phyloP scores from a whole-genome alignment of 1,284 basidiomycete species.

The Fistulinella staudtii region DNA sequence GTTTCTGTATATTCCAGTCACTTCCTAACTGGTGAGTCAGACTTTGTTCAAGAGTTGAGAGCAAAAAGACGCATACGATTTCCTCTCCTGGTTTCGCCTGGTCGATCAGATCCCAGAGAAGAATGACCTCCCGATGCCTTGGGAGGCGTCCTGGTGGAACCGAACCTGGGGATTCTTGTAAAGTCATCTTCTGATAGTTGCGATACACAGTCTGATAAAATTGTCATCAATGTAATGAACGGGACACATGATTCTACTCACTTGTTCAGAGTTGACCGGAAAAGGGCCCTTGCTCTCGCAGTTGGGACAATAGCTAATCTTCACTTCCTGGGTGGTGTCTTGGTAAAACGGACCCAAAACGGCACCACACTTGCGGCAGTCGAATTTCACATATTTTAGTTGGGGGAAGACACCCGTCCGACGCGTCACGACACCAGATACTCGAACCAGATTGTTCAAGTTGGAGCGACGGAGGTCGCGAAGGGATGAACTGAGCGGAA shows the following conservation, averaged over 20 bases:
- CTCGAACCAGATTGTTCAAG: conserved; percentile 93
- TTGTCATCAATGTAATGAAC: neutral
- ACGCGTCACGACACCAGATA: conserved; percentile 96
- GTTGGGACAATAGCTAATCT: conserved; percentile 90
- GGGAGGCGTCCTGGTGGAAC: conserved; percentile 97
- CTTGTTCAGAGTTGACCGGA: conserved; percentile 94
- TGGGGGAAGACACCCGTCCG: conserved; percentile 97
- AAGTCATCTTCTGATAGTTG: conserved; percentile 98
- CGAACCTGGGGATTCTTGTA: conserved; percentile 98
- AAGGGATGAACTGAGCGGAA: conserved; percentile 86
- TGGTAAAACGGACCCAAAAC: conserved; percentile 97
- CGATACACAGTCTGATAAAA: conserved; percentile 88
- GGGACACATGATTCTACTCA: conserved; percentile 24
- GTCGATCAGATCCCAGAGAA: conserved; percentile 98
- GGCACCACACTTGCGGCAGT: conserved; percentile 90
- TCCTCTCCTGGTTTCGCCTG: conserved; percentile 98
- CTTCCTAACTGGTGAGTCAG: conserved; percentile 58
- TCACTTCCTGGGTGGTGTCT: conserved; percentile 92
- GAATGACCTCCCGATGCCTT: conserved; percentile 92
- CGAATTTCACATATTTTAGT: conserved; percentile 99
- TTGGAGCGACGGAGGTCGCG: conserved; percentile 92
- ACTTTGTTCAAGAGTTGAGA: neutral
- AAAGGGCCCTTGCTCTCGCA: conserved; percentile 96
- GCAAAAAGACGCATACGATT: conserved; percentile 57
- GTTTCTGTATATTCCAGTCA: conserved; percentile 97